Percentiles rank a stretch among this genome's conserved stretches.
Evolutionary conservation across 1,284 basidiomycete genomes (phyloP).

Genomic region (Irpex sp.): DNA sequence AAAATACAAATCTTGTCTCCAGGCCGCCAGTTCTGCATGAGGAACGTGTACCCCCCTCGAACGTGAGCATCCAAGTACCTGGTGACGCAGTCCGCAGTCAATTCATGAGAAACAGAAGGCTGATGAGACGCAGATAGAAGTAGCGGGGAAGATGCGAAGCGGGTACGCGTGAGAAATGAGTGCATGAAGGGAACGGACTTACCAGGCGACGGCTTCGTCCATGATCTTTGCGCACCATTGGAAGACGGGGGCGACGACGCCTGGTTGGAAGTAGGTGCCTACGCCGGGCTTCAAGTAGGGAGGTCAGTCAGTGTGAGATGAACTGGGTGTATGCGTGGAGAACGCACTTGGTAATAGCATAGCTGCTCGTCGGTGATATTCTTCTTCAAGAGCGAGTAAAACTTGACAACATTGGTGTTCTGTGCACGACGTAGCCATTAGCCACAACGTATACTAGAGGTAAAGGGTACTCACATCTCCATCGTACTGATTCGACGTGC

Average conservation of each 20-base stretch:
- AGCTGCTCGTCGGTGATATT: slow-evolving; percentile 31
- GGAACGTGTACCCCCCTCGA: slow-evolving; percentile 58
- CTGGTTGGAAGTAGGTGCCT: slow-evolving; percentile 47
- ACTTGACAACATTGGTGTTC: slow-evolving; percentile 30
- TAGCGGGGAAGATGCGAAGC: not conserved
- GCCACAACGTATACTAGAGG: not conserved
- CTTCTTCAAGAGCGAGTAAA: slow-evolving; percentile 37
- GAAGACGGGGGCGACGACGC: slow-evolving; percentile 31
- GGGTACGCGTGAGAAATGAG: not conserved
- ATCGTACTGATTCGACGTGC: slow-evolving; percentile 46
- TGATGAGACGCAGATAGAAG: not conserved
- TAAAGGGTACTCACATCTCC: slow-evolving; percentile 28
- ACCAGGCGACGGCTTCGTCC: slow-evolving; percentile 48
- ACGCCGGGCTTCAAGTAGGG: slow-evolving; percentile 30
- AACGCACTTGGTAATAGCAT: slow-evolving; percentile 38
- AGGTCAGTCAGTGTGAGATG: not conserved
- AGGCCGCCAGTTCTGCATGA: slow-evolving; percentile 57
- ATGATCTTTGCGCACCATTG: slow-evolving; percentile 38
- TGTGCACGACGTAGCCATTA: not conserved
- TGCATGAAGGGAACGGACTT: slow-evolving; percentile 9
- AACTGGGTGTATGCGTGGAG: not conserved
- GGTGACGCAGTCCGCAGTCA: not conserved
- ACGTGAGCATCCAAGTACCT: slow-evolving; percentile 49
- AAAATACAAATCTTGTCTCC: slow-evolving; percentile 54
- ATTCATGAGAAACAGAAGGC: not conserved